Conservation (phyloP, 2,329 filamentous ascomycete species). For the Neonectria neomacrospora region DNA sequence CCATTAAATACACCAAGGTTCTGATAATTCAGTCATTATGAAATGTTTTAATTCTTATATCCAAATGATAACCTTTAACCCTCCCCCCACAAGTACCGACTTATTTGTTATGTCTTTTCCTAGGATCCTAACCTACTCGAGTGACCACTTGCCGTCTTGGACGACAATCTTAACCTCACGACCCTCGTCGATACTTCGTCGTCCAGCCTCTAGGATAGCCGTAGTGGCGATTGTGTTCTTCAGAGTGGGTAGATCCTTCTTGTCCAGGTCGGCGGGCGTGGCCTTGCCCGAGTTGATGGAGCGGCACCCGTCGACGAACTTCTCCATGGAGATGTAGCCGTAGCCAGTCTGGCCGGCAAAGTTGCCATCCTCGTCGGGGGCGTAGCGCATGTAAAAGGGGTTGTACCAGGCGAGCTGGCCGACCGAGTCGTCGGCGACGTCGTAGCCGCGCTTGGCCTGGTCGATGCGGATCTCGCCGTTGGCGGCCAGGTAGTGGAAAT, state of each 20-base stretch:
- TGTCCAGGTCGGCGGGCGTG: conserved; percentile 80
- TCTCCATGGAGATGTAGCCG: conserved; percentile 94
- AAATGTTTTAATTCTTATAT: not conserved
- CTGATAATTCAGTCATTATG: not conserved
- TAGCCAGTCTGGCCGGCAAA: conserved; percentile 93
- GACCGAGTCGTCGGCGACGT: conserved; percentile 84
- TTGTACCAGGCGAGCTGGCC: conserved; percentile 86
- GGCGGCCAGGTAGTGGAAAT: conserved; percentile 92
- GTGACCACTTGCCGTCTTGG: conserved; percentile 73
- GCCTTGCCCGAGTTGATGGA: conserved; percentile 79
- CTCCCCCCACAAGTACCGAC: conserved; percentile 9
- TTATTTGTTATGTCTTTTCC: not conserved
- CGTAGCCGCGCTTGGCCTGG: conserved; percentile 94
- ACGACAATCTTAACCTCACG: conserved; percentile 80
- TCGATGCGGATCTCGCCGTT: conserved; percentile 89
- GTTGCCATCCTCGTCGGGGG: conserved; percentile 93
- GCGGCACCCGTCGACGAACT: conserved; percentile 90
- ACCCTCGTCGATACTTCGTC: conserved; percentile 84
- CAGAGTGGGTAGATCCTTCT: conserved; percentile 83
- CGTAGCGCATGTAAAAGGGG: conserved; percentile 95
- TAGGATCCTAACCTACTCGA: conserved; percentile 56
- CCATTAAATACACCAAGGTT: not conserved
- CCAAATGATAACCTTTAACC: conserved; percentile 8
- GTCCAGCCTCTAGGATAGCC: conserved; percentile 88
- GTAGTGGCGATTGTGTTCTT: conserved; percentile 92